Percentiles rank a stretch among this genome's conserved stretches.
These are phyloP conservation scores for Bipolaris victoriae DNA, from an alignment of 2,329 filamentous ascomycete species.

Conservation along the genomic window DNA sequence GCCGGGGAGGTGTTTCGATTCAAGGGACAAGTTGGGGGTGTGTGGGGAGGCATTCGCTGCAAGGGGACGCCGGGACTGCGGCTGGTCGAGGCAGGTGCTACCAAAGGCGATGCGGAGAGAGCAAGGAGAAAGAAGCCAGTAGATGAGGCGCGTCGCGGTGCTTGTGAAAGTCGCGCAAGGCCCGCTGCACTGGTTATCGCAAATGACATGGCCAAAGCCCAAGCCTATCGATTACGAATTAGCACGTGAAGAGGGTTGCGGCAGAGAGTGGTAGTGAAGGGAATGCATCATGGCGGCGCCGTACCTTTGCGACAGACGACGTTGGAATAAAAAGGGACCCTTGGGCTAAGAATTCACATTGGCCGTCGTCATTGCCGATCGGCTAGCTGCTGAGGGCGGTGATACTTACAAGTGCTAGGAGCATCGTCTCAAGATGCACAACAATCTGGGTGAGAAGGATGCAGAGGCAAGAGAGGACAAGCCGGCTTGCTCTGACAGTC, in stretches of 20 bases:
- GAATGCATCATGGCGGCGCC: conserved; percentile 28
- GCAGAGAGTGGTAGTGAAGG: conserved; percentile 8
- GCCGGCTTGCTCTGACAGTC: neutral
- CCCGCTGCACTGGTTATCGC: conserved; percentile 38
- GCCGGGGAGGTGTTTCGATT: conserved; percentile 39
- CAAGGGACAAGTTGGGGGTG: conserved; percentile 40
- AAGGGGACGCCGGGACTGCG: conserved; percentile 25
- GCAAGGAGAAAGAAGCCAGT: conserved; percentile 40
- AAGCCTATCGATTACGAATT: conserved; percentile 34
- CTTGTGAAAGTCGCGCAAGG: conserved; percentile 27
- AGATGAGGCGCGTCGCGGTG: conserved; percentile 34
- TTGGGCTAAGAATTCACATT: conserved; percentile 38
- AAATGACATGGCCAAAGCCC: conserved; percentile 48
- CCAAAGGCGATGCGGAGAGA: conserved; percentile 37
- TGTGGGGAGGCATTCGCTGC: conserved; percentile 22
- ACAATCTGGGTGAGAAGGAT: neutral
- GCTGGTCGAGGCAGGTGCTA: conserved; percentile 31
- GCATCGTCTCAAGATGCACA: conserved; percentile 19
- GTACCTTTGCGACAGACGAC: conserved; percentile 33
- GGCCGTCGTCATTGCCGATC: conserved; percentile 41
- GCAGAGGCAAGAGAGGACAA: neutral
- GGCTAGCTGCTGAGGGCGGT: conserved; percentile 30
- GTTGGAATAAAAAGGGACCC: conserved; percentile 33
- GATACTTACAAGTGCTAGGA: conserved; percentile 31
- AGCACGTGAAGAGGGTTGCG: conserved; percentile 21